A percentile compares a stretch with the other conserved stretches of the same genome.
Conservation (phyloP, 441 rosid species). For the Melastoma candidum region DNA sequence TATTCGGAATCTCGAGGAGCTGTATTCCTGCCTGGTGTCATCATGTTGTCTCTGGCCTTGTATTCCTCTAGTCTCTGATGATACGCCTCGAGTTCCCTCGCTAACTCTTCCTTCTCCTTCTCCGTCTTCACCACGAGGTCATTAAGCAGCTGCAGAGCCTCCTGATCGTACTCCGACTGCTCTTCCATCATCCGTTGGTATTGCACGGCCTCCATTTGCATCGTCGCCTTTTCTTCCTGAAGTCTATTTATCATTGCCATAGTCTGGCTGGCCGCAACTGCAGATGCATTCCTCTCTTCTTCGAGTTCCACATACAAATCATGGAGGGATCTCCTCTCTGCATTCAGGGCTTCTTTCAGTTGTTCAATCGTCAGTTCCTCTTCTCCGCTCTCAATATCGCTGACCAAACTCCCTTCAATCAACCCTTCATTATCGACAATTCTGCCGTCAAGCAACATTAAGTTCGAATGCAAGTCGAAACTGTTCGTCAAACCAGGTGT, state of each 20-base stretch:
- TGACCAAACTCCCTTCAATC: conserved; percentile 41
- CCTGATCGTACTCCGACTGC: conserved; percentile 82
- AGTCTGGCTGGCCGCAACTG: conserved; percentile 75
- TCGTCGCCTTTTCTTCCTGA: conserved; percentile 91
- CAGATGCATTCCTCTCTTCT: conserved; percentile 95
- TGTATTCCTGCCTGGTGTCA: conserved; percentile 35
- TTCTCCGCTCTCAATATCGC: conserved; percentile 35
- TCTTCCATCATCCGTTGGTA: conserved; percentile 99
- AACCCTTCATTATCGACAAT: conserved; percentile 51
- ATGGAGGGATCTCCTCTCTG: conserved; percentile 56
- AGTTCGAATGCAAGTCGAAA: conserved; percentile 33
- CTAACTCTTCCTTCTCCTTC: conserved; percentile 58
- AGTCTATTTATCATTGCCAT: conserved; percentile 98
- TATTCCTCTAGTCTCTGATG: conserved; percentile 51
- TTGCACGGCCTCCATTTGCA: conserved; percentile 98
- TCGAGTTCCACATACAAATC: conserved; percentile 67
- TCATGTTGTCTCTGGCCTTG: conserved; percentile 55
- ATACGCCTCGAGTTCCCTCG: conserved; percentile 55
- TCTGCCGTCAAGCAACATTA: conserved; percentile 34
- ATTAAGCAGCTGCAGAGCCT: conserved; percentile 77
- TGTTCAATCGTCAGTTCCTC: conserved; percentile 47
- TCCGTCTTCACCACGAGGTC: conserved; percentile 72
- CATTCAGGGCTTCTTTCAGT: conserved; percentile 42
- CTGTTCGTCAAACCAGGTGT: conserved; percentile 47
- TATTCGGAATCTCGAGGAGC: conserved; percentile 56